These are phyloP conservation scores for Fraxinus albicans DNA, from an alignment of 305 asterid species.

Conservation along the genomic window DNA sequence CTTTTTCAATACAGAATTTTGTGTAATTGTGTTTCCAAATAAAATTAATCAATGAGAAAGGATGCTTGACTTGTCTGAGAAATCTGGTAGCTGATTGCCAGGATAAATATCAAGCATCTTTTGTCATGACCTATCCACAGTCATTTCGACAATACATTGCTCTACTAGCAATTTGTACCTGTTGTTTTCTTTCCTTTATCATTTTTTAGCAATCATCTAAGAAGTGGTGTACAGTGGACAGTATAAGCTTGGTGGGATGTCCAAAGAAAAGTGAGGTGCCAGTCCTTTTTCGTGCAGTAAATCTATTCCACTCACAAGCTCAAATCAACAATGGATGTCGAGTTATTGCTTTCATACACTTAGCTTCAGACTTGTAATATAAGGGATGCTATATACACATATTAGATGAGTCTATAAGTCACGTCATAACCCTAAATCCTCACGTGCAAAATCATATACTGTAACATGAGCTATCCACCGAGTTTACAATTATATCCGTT, in stretches of 20 bases:
- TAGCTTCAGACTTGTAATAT: neutral
- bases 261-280: neutral
- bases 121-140: neutral
- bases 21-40: neutral
- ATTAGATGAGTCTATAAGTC: neutral
- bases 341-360: neutral
- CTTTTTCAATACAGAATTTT: neutral
- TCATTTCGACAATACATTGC: neutral
- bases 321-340: neutral
- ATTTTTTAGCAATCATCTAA: neutral
- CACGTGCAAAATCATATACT: neutral
- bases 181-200: neutral
- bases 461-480: neutral
- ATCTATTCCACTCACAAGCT: neutral
- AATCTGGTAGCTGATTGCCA: neutral
- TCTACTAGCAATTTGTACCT: neutral
- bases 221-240: neutral
- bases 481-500: neutral
- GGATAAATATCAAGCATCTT: neutral
- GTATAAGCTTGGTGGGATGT: neutral
- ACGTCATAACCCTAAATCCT: neutral
- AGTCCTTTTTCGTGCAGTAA: neutral
- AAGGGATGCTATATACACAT: neutral
- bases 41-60: neutral
- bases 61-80: neutral